phyloP scores from a whole-genome alignment of 1,284 basidiomycete genomes.

The Tranzscheliella williamsii region DNA sequence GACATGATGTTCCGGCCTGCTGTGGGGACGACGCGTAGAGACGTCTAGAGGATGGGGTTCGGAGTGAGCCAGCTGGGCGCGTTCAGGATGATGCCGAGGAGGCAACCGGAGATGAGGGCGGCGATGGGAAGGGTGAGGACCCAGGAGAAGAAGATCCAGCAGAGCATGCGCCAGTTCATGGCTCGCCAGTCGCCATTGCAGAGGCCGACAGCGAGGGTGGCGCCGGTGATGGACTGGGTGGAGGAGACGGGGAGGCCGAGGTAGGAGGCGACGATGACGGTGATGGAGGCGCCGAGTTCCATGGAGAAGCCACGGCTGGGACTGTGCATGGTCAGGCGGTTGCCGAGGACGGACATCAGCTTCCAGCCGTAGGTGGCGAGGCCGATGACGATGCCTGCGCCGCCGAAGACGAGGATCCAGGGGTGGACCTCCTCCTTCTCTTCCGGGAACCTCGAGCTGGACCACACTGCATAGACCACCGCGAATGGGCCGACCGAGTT shows the following conservation, averaged over 20 bases:
- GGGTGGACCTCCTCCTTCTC: constrained; percentile 14
- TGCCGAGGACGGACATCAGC: constrained; percentile 38
- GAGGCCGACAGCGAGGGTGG: constrained; percentile 25
- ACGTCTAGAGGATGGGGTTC: constrained; percentile 9
- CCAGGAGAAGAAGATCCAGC: constrained; percentile 40
- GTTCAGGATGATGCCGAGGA: constrained; percentile 29
- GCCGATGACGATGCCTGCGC: constrained; percentile 31
- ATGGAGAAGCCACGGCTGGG: constrained; percentile 42
- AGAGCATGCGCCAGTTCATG: constrained; percentile 33
- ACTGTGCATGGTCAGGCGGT: constrained; percentile 38
- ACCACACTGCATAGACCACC: constrained; percentile 34
- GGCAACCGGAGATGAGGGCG: constrained; percentile 27
- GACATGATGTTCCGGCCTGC: too few species aligned
- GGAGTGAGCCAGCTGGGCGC: constrained; percentile 37
- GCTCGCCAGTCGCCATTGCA: constrained; percentile 22
- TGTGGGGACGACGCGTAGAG: too few species aligned
- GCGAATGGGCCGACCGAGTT: constrained; percentile 40
- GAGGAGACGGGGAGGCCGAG: constrained; percentile 26
- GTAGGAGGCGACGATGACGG: constrained; percentile 21
- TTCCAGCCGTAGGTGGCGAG: constrained; percentile 37
- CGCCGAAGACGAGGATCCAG: constrained; percentile 39
- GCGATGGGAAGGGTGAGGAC: constrained; percentile 41
- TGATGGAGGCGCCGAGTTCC: constrained; percentile 37
- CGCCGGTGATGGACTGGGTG: constrained; percentile 39
- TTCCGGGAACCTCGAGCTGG: constrained; percentile 12